phyloP scores from a whole-genome alignment of 1,139 yeast species.

The Geotrichum reessii region DNA sequence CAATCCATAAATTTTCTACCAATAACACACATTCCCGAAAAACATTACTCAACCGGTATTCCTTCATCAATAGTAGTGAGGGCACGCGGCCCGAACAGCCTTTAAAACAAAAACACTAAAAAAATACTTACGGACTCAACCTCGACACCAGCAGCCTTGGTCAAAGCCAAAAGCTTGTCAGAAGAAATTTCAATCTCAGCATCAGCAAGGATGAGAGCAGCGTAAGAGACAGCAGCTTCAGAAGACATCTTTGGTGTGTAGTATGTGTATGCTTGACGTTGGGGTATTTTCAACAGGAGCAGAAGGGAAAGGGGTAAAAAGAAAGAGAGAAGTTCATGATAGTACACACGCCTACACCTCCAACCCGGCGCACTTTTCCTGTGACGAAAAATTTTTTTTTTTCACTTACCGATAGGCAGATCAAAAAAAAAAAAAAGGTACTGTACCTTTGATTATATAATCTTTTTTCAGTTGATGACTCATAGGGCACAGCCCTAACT shows the following conservation, averaged over 20 bases:
- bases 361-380: not conserved
- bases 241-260: slow-evolving; percentile 28
- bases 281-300: not conserved
- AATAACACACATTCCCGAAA: too few relatives aligned
- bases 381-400: not conserved
- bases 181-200: slow-evolving; percentile 88
- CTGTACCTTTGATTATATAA: not conserved
- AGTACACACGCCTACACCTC: not conserved
- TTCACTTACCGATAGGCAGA: not conserved
- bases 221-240: slow-evolving; percentile 44
- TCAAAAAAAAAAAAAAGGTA: not conserved
- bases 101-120: not conserved
- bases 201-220: slow-evolving; percentile 95
- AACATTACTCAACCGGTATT: too few relatives aligned
- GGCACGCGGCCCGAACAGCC: not conserved
- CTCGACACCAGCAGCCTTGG: slow-evolving; percentile 82
- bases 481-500: not conserved
- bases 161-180: slow-evolving; percentile 76
- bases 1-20: too few relatives aligned
- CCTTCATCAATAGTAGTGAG: not conserved
- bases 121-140: slow-evolving; percentile 61
- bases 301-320: not conserved
- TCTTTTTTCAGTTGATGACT: not conserved
- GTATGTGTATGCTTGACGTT: not conserved
- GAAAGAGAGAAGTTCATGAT: not conserved